A percentile compares a stretch with the other conserved stretches of the same genome.
These are phyloP conservation scores for Anethum foeniculum DNA, from an alignment of 140 eudicot species.

Conservation along the genomic window DNA sequence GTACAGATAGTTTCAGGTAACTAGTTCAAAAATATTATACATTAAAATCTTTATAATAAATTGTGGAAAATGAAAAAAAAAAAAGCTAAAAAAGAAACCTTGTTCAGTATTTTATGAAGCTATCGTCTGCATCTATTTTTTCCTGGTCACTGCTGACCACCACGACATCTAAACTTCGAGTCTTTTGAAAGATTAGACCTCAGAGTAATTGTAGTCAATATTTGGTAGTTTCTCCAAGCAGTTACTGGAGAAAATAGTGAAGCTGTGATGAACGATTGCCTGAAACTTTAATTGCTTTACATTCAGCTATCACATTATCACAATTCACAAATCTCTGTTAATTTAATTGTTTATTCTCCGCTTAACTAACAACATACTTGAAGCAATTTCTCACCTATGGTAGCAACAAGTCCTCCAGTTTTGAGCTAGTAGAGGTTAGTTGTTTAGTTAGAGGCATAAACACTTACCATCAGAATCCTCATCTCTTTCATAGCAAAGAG, in stretches of 20 bases:
- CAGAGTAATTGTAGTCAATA: neutral
- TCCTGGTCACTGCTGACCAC: constrained; percentile 34
- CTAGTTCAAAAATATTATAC: neutral
- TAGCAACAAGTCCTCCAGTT: constrained; percentile 32
- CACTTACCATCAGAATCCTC: constrained; percentile 39
- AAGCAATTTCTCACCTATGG: constrained; percentile 14
- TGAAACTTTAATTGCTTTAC: neutral
- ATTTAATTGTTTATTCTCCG: neutral
- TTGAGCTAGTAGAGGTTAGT: constrained; percentile 36
- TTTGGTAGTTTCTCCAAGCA: neutral
- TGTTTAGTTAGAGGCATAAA: constrained; percentile 39
- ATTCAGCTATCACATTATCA: neutral
- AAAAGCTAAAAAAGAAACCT: constrained; percentile 8
- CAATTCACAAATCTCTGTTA: neutral
- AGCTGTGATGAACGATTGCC: neutral
- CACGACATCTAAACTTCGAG: constrained; percentile 30
- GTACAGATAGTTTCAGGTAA: neutral
- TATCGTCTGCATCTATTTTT: constrained; percentile 33
- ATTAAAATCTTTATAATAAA: neutral
- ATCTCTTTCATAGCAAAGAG: constrained; percentile 34
- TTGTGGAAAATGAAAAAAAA: neutral
- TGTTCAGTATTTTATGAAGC: constrained; percentile 30
- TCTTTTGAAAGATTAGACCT: constrained; percentile 23
- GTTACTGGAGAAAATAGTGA: neutral
- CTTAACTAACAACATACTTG: neutral